These are phyloP conservation scores for Lomentospora prolificans DNA, from an alignment of 2,329 filamentous ascomycete species.

Conservation along the genomic window DNA sequence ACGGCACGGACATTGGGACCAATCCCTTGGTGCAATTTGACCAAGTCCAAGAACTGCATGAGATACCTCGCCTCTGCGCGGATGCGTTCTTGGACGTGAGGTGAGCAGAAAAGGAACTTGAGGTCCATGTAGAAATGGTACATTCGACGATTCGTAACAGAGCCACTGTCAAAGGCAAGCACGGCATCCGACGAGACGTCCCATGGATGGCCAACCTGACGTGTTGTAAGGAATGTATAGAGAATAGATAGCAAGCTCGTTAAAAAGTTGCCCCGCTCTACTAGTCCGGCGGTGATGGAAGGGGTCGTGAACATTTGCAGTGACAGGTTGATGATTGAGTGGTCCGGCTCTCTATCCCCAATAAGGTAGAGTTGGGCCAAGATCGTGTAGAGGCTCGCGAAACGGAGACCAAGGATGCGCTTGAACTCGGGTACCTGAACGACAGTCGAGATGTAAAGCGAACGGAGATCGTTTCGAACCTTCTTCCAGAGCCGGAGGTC, in stretches of 20 bases:
- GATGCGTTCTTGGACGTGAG: conserved; percentile 78
- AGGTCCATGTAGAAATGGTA: conserved; percentile 97
- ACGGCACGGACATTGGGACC: conserved; percentile 86
- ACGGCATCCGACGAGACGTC: conserved; percentile 80
- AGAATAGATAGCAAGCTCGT: conserved; percentile 92
- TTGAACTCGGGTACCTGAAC: conserved; percentile 96
- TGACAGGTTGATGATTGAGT: conserved; percentile 96
- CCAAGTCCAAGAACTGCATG: conserved; percentile 87
- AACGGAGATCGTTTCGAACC: conserved; percentile 76
- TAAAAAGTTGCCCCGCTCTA: conserved; percentile 89
- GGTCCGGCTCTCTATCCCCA: conserved; percentile 90
- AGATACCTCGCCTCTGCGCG: conserved; percentile 79
- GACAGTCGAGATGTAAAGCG: conserved; percentile 92
- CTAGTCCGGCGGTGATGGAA: conserved; percentile 90
- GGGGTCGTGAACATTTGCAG: conserved; percentile 94
- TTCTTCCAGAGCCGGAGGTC: conserved; percentile 97
- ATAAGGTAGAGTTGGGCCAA: conserved; percentile 92
- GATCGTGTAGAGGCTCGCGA: conserved; percentile 88
- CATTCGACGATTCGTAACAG: conserved; percentile 88
- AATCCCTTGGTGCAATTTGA: conserved; percentile 94
- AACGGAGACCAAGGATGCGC: conserved; percentile 81
- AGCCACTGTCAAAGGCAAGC: conserved; percentile 85
- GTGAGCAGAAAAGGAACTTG: conserved; percentile 79
- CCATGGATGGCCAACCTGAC: conserved; percentile 89
- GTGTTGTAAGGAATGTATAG: conserved; percentile 91